phyloP scores from a whole-genome alignment of 2,329 filamentous ascomycete genomes.

The Phyllosticta citribraziliensis region DNA sequence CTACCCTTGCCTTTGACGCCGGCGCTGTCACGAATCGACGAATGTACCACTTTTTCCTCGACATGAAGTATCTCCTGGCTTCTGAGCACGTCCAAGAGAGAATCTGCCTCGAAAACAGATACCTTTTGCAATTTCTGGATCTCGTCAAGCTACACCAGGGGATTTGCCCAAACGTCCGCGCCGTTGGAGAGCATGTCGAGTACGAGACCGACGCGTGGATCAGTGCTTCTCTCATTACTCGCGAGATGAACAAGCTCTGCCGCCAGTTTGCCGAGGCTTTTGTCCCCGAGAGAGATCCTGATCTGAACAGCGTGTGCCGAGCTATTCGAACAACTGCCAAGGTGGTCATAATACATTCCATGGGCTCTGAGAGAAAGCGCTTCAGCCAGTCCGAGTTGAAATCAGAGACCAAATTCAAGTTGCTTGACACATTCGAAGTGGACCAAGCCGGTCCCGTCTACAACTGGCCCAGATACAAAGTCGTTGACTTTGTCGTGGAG shows the following conservation, averaged over 20 bases:
- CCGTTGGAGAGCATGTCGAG: conserved; percentile 90
- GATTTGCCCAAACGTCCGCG: conserved; percentile 87
- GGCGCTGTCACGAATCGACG: conserved; percentile 90
- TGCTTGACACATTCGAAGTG: conserved; percentile 68
- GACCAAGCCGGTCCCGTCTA: conserved; percentile 37
- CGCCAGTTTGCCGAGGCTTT: conserved; percentile 84
- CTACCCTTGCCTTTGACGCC: conserved; percentile 83
- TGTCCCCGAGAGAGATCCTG: conserved; percentile 55
- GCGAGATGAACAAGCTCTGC: conserved; percentile 89
- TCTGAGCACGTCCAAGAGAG: conserved; percentile 81
- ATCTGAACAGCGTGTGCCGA: conserved; percentile 54
- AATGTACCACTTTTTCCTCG: conserved; percentile 96
- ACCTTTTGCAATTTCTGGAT: conserved; percentile 89
- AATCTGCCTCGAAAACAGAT: conserved; percentile 72
- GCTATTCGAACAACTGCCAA: conserved; percentile 70
- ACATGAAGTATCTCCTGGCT: conserved; percentile 82
- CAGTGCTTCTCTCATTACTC: conserved; percentile 83
- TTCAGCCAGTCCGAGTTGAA: conserved; percentile 86
- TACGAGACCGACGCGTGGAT: conserved; percentile 99
- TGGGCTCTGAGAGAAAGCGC: conserved; percentile 76
- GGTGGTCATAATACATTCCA: conserved; percentile 76
- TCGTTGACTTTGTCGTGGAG: conserved; percentile 77
- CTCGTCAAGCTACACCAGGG: conserved; percentile 93
- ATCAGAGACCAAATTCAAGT: conserved; percentile 74
- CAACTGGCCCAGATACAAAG: conserved; percentile 41